Evolutionary conservation across 2,329 filamentous ascomycete species (phyloP), one percentile per base, ranked within the genome.

Genomic region (Nemania diffusa): DNA sequence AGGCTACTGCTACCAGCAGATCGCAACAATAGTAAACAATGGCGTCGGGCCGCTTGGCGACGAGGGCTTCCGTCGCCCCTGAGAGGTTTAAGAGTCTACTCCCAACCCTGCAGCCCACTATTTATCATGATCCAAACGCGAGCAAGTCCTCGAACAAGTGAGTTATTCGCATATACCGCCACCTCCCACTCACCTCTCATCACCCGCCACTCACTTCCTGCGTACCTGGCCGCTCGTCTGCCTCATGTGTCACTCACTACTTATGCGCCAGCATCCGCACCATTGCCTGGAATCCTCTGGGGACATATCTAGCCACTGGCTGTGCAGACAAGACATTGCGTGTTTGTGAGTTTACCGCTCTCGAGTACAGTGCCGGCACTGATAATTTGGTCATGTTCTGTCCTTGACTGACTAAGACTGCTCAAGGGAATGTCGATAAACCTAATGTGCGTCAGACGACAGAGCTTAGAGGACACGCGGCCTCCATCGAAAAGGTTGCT

Each of bases 251-350:
- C 42, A 20, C 44, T 55, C 15, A 40, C 24, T 57, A 37, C 13
- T 56, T 60, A 37, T 66, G 15, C 29, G 74, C 74, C 64, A 93
- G 91, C 70, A 85, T 97, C 64, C 89, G 92, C 46, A 91, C 91
- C 1, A 90, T 98, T 71, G 90, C 92, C 44, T 98, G 95, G 95
- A 97, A 95, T 71, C 92, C 94, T 0, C 84, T 92, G 0, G 94
- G 95, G 37, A 91, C 88, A 8, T 84, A 96, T 67, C 89, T 98
- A 68, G 95, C 95, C 0, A 97, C 94, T 0, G 94, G 93, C 2
- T 87, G 91, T 5, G 82, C 85, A 26, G 90, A 93, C 75, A 88
- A 87, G 72, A 91, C 87, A 8, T 80, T 95, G 61, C 88, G 92
- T 73, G 90, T 94, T 55, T 95, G 92, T 89, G 76, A 76, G 86